Percentiles rank a stretch among this genome's conserved stretches.
phyloP scores from a whole-genome alignment of 164 flowering plant genomes.

The Liriodendron chinense region DNA sequence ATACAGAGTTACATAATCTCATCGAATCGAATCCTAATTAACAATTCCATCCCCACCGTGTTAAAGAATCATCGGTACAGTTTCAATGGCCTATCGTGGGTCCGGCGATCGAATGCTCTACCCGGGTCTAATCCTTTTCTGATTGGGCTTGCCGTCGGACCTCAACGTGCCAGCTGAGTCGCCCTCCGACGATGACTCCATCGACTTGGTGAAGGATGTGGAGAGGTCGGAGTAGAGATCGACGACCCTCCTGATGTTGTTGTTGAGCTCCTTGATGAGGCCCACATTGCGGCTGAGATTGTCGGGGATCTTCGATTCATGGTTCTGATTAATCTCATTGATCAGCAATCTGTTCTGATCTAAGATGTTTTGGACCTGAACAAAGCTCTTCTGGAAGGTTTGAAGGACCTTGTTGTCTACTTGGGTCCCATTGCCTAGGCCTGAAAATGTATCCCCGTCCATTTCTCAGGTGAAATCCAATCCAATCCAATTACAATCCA shows the following conservation, averaged over 20 bases:
- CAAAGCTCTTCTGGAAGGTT: constrained; percentile 54
- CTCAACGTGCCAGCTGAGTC: constrained; percentile 53
- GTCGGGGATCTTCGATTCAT: constrained; percentile 71
- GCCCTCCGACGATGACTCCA: constrained; percentile 69
- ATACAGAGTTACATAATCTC: constrained; percentile 5
- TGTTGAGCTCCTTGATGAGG: constrained; percentile 77
- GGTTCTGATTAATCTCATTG: constrained; percentile 84
- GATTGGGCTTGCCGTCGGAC: constrained; percentile 57
- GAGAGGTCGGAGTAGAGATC: constrained; percentile 76
- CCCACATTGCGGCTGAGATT: constrained; percentile 73
- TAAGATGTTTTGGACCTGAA: constrained; percentile 15
- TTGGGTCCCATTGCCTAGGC: constrained; percentile 49
- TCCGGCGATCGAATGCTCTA: constrained; percentile 11
- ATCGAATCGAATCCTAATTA: not conserved
- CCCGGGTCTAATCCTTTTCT: constrained; percentile 69
- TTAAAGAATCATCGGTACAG: not conserved
- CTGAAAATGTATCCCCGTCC: constrained; percentile 53
- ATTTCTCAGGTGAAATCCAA: not conserved
- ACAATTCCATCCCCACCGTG: not conserved
- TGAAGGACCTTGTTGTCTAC: constrained; percentile 64
- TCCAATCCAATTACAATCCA: not conserved
- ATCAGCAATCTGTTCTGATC: constrained; percentile 57
- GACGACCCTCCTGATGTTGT: constrained; percentile 81
- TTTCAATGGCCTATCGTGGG: not conserved
- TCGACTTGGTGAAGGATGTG: constrained; percentile 49